These are phyloP conservation scores for Plasmodium vinckei DNA, from an alignment of 169 alveolate species.

Conservation along the genomic window DNA sequence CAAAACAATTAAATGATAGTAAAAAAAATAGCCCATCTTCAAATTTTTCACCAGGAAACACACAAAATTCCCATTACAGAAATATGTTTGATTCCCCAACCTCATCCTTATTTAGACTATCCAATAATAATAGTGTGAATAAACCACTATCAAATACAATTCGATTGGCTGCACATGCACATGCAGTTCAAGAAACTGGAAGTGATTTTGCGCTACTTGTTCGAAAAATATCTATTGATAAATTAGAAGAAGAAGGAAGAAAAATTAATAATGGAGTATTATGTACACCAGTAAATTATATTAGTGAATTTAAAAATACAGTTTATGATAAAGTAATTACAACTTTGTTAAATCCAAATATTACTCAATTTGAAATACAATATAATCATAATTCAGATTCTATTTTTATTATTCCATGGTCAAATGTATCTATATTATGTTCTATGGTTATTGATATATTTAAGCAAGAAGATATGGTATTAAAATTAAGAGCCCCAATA, in stretches of 20 bases:
- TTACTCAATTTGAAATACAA: slow-evolving; percentile 78
- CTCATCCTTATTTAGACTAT: slow-evolving; percentile 48
- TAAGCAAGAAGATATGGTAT: slow-evolving; percentile 96
- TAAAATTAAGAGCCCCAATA: slow-evolving; percentile 97
- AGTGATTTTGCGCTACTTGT: slow-evolving; percentile 89
- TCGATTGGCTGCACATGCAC: slow-evolving; percentile 87
- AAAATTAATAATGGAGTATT: slow-evolving; percentile 85
- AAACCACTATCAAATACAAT: slow-evolving; percentile 81
- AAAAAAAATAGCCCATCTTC: slow-evolving; percentile 9
- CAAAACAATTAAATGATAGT: slow-evolving; percentile 5
- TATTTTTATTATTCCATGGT: slow-evolving; percentile 85
- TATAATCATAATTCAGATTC: slow-evolving; percentile 78
- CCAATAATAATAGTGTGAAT: neutral
- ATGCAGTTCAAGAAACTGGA: slow-evolving; percentile 87
- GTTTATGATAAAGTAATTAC: slow-evolving; percentile 84
- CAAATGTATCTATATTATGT: slow-evolving; percentile 85
- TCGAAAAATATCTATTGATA: slow-evolving; percentile 91
- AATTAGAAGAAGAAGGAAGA: slow-evolving; percentile 92
- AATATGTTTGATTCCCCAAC: slow-evolving; percentile 51
- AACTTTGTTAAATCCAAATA: slow-evolving; percentile 80
- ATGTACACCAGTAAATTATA: slow-evolving; percentile 79
- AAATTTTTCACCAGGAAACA: neutral
- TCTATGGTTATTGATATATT: slow-evolving; percentile 84
- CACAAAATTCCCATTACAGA: slow-evolving; percentile 20
- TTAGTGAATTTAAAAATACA: slow-evolving; percentile 79